Conservation (phyloP, 805 yeast genomes). For the Suhomyces emberorum region DNA sequence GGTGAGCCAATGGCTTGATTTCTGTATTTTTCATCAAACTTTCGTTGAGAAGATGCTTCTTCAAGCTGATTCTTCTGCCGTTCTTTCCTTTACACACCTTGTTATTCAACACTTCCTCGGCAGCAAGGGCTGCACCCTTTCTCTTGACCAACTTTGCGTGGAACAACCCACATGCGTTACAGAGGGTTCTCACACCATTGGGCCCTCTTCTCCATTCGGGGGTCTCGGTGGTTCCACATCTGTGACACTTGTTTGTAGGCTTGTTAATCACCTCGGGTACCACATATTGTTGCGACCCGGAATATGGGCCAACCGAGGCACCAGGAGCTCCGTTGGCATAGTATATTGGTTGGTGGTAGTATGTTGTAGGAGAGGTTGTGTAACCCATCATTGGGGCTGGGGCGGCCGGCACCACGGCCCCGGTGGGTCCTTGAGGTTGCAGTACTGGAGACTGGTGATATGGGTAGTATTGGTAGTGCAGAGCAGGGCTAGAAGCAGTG, state of each 20-base stretch:
- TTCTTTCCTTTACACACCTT: conserved; percentile 44
- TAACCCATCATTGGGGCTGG: conserved; percentile 3
- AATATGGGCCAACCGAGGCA: conserved; percentile 5
- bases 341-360: conserved; percentile 12
- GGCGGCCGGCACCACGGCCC: conserved; percentile 3
- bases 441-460: conserved; percentile 5
- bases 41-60: conserved; percentile 21
- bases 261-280: conserved; percentile 33
- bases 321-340: conserved; percentile 4
- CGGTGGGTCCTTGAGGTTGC: background rate
- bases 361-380: conserved; percentile 8
- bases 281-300: conserved; percentile 13
- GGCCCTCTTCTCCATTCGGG: conserved; percentile 47
- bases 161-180: conserved; percentile 43
- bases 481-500: conserved; percentile 7
- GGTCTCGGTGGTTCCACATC: conserved; percentile 46
- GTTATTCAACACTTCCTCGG: conserved; percentile 37
- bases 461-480: conserved; percentile 12
- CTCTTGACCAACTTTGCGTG: conserved; percentile 38
- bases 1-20: background rate
- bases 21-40: conserved; percentile 8
- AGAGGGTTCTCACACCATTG: conserved; percentile 42
- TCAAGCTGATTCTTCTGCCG: conserved; percentile 38
- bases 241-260: conserved; percentile 37
- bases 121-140: conserved; percentile 28